These are phyloP conservation scores for Nymphaea thermarum DNA, from an alignment of 164 flowering plant genomes.

Conservation along the genomic window DNA sequence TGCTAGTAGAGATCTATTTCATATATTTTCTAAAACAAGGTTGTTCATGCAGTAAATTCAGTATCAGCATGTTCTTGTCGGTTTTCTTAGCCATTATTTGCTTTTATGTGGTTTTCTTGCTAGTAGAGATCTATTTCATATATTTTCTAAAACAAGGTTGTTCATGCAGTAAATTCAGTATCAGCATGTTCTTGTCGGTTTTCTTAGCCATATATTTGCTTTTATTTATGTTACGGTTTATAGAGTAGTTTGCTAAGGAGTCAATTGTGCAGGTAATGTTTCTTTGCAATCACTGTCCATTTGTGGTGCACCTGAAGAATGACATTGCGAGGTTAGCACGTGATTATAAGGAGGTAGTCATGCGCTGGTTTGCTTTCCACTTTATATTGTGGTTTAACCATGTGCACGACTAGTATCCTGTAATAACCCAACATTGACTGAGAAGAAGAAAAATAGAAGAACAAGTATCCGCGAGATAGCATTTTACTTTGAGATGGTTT, in stretches of 20 bases:
- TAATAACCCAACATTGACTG: too few relatives aligned
- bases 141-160: background rate
- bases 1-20: too few relatives aligned
- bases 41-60: background rate
- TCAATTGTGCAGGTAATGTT: conserved; percentile 65
- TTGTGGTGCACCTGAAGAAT: conserved; percentile 73
- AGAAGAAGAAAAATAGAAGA: too few relatives aligned
- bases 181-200: too few relatives aligned
- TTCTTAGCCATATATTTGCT: background rate
- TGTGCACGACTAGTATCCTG: too few relatives aligned
- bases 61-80: too few relatives aligned
- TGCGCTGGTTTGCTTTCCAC: background rate
- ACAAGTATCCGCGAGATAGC: too few relatives aligned
- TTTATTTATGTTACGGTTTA: background rate
- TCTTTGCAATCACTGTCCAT: conserved; percentile 94
- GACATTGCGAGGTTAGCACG: conserved; percentile 71
- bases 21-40: background rate
- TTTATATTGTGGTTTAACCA: background rate
- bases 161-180: background rate
- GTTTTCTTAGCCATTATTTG: background rate
- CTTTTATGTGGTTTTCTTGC: background rate
- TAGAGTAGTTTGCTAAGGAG: background rate
- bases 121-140: background rate
- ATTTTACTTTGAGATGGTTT: background rate
- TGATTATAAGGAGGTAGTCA: conserved; percentile 61